A percentile compares a stretch with the other conserved stretches of the same genome.
phyloP scores from a whole-genome alignment of 331 rosid species.

The Spiraea crenata region DNA sequence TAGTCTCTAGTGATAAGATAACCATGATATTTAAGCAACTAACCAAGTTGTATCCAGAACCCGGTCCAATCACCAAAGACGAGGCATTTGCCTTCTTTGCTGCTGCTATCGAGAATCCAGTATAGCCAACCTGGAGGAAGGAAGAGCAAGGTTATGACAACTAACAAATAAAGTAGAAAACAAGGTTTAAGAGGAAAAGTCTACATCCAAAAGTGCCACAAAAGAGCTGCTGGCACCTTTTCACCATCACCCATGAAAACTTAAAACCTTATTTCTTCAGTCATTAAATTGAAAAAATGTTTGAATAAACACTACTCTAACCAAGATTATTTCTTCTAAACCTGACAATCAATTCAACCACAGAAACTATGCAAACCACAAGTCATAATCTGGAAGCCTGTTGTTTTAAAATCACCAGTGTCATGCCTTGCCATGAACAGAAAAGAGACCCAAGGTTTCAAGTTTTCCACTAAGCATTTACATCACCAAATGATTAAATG shows the following conservation, averaged over 20 bases:
- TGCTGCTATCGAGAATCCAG: constrained; percentile 80
- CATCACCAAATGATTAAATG: neutral
- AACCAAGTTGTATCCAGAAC: constrained; percentile 93
- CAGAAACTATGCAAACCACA: neutral
- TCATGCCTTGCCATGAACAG: neutral
- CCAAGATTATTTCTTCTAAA: neutral
- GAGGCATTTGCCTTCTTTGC: constrained; percentile 57
- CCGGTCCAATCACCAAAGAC: constrained; percentile 90
- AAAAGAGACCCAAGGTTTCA: neutral
- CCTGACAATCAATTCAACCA: neutral
- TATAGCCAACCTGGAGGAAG: constrained; percentile 52
- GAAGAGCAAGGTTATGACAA: constrained; percentile 11
- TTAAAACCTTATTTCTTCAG: neutral
- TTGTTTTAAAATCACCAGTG: neutral
- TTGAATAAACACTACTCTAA: neutral
- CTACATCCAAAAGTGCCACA: neutral
- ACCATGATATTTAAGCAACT: constrained; percentile 21
- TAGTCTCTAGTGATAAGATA: neutral
- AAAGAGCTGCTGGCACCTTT: neutral
- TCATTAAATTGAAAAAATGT: neutral
- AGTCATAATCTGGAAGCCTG: neutral
- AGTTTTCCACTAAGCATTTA: neutral
- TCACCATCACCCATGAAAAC: neutral
- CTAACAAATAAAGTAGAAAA: neutral
- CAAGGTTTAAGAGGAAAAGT: neutral